A percentile compares a stretch with the other conserved stretches of the same genome.
These are phyloP conservation scores for Phaffia tasmanica DNA, from an alignment of 768 basidiomycete genomes.

Conservation along the genomic window DNA sequence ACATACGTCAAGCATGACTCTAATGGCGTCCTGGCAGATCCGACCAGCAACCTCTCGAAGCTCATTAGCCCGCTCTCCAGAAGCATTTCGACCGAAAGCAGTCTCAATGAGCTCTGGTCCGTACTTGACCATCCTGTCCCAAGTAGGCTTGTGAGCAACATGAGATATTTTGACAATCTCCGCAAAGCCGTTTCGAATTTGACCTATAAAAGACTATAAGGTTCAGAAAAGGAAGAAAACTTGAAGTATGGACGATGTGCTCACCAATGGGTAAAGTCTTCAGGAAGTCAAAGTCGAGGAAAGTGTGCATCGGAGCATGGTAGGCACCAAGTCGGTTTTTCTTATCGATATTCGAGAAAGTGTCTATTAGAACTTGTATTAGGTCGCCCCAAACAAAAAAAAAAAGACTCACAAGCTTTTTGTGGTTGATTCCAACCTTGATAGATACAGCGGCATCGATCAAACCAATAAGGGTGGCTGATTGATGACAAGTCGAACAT, in stretches of 20 bases:
- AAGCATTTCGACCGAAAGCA: slow-evolving; percentile 36
- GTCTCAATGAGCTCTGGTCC: slow-evolving; percentile 38
- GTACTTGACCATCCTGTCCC: slow-evolving; percentile 38
- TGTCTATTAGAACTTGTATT: too few relatives aligned
- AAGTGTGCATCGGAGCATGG: slow-evolving; percentile 39
- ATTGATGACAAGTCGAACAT: slow-evolving; percentile 30
- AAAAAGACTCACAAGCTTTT: slow-evolving; percentile 30
- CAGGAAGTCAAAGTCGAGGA: slow-evolving; percentile 39
- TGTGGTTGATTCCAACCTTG: slow-evolving; percentile 40
- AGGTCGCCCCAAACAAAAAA: too few relatives aligned
- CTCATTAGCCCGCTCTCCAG: slow-evolving; percentile 28
- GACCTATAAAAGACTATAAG: too few relatives aligned
- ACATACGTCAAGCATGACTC: slow-evolving; percentile 38
- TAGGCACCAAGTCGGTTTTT: slow-evolving; percentile 40
- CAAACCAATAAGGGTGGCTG: slow-evolving; percentile 39
- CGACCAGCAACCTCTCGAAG: slow-evolving; percentile 32
- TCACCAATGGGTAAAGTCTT: slow-evolving; percentile 37
- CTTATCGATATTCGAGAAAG: too few relatives aligned
- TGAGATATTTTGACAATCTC: slow-evolving; percentile 41
- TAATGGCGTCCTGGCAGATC: slow-evolving; percentile 38
- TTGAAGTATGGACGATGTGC: not conserved
- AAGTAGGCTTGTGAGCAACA: slow-evolving; percentile 36
- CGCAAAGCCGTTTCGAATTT: slow-evolving; percentile 39
- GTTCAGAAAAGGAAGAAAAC: not conserved
- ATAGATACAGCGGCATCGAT: slow-evolving; percentile 40